These are phyloP conservation scores for Fusarium dimerum DNA, from an alignment of 2,329 filamentous ascomycete species.

Conservation along the genomic window DNA sequence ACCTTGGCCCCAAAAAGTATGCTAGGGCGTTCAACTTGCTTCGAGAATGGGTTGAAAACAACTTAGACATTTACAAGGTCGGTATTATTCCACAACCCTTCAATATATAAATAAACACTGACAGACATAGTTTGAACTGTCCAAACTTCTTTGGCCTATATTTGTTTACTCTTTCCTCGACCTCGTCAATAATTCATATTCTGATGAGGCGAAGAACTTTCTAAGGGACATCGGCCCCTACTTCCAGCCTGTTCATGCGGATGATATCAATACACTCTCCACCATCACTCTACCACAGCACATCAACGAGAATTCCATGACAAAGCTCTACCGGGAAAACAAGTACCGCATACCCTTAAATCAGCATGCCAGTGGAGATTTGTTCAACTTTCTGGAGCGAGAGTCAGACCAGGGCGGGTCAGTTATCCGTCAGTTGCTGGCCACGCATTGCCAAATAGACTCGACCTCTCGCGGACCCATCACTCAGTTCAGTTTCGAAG, in stretches of 20 bases:
- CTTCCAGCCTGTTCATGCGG: constrained; percentile 77
- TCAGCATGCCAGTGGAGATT: constrained; percentile 75
- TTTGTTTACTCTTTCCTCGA: constrained; percentile 93
- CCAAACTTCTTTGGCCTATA: constrained; percentile 85
- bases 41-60: constrained; percentile 84
- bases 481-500: constrained; percentile 64
- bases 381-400: constrained; percentile 88
- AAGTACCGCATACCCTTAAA: constrained; percentile 92
- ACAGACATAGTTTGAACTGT: constrained; percentile 72
- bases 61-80: constrained; percentile 91
- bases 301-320: constrained; percentile 72
- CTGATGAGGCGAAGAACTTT: constrained; percentile 72
- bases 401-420: constrained; percentile 79
- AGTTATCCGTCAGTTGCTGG: constrained; percentile 74
- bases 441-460: constrained; percentile 58
- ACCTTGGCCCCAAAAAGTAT: constrained; percentile 75
- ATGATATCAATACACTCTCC: constrained; percentile 77
- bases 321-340: constrained; percentile 79
- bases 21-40: constrained; percentile 72
- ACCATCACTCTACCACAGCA: constrained; percentile 77
- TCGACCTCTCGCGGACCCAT: constrained; percentile 62
- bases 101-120: constrained; percentile 16
- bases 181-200: constrained; percentile 71
- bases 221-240: constrained; percentile 65
- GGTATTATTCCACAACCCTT: constrained; percentile 11